These are phyloP conservation scores for Sugiyamaella neomexicana DNA, from an alignment of 1,139 yeast genomes.

Conservation along the genomic window DNA sequence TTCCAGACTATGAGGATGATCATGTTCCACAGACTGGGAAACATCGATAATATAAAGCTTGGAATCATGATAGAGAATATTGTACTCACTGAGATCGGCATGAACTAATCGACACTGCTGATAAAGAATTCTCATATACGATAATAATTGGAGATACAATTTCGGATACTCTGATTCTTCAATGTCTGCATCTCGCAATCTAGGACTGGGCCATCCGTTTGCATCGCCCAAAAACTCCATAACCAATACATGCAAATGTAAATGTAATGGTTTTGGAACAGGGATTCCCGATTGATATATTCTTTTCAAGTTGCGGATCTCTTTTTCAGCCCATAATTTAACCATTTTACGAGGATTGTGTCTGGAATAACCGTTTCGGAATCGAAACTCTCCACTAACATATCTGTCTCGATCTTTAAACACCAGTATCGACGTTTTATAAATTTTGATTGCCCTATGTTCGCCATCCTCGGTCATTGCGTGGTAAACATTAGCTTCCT, in stretches of 20 bases:
- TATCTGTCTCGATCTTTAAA: constrained; percentile 95
- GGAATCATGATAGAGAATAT: constrained; percentile 76
- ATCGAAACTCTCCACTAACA: constrained; percentile 94
- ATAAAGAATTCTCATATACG: constrained; percentile 83
- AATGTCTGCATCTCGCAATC: constrained; percentile 66
- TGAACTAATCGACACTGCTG: constrained; percentile 89
- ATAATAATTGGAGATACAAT: constrained; percentile 74
- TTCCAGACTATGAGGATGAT: constrained; percentile 95
- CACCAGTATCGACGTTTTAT: constrained; percentile 91
- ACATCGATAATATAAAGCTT: constrained; percentile 90
- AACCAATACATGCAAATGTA: constrained; percentile 85
- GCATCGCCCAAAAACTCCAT: constrained; percentile 86
- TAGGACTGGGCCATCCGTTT: constrained; percentile 80
- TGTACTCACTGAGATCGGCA: constrained; percentile 96
- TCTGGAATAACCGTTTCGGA: constrained; percentile 77
- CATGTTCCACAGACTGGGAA: constrained; percentile 96
- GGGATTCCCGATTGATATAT: constrained; percentile 77
- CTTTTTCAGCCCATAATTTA: constrained; percentile 98
- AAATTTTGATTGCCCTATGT: constrained; percentile 80
- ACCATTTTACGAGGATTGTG: constrained; percentile 98
- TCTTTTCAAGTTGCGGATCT: constrained; percentile 86
- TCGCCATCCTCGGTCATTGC: constrained; percentile 68
- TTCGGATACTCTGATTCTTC: constrained; percentile 57
- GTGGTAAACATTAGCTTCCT: constrained; percentile 97
- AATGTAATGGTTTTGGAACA: constrained; percentile 86